phyloP scores from a whole-genome alignment of 2,329 filamentous ascomycete genomes.

The Proliferodiscus dingleyae region DNA sequence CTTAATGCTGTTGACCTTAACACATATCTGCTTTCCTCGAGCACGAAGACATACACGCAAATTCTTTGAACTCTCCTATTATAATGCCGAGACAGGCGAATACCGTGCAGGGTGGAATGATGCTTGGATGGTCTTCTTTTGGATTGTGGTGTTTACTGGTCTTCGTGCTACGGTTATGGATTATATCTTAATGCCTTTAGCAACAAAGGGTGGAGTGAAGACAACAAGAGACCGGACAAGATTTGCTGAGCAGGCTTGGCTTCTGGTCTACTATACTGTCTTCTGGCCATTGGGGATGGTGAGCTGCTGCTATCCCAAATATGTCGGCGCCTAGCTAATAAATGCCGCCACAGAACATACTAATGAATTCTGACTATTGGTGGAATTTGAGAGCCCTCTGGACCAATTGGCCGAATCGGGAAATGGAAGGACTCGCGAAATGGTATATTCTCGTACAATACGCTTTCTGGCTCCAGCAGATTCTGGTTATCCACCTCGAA shows the following conservation, averaged over 20 bases:
- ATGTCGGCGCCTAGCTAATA: conserved; percentile 18
- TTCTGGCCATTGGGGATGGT: conserved; percentile 86
- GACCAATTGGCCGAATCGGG: conserved; percentile 76
- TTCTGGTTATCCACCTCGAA: conserved; percentile 91
- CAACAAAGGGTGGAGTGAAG: conserved; percentile 64
- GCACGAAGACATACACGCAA: conserved; percentile 75
- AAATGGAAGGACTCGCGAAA: conserved; percentile 72
- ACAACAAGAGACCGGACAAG: conserved; percentile 72
- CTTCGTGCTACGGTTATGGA: conserved; percentile 82
- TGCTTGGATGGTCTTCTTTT: conserved; percentile 69
- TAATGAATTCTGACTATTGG: conserved; percentile 72
- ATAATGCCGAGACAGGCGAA: conserved; percentile 59
- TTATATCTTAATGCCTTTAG: conserved; percentile 76
- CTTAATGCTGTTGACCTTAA: conserved; percentile 73
- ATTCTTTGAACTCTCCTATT: conserved; percentile 84
- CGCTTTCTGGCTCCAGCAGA: conserved; percentile 91
- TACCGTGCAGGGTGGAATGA: conserved; percentile 81
- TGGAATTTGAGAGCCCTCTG: conserved; percentile 74
- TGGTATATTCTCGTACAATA: conserved; percentile 87
- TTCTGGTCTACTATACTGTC: conserved; percentile 74
- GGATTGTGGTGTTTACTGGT: conserved; percentile 80
- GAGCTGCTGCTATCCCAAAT: conserved; percentile 34
- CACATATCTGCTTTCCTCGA: conserved; percentile 77
- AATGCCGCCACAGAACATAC: conserved; percentile 66
- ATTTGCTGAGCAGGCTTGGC: conserved; percentile 93